A percentile compares a stretch with the other conserved stretches of the same genome.
Evolutionary conservation across 2,329 filamentous ascomycete genomes (phyloP).

Genomic region (Phaeomoniella chlamydospora): DNA sequence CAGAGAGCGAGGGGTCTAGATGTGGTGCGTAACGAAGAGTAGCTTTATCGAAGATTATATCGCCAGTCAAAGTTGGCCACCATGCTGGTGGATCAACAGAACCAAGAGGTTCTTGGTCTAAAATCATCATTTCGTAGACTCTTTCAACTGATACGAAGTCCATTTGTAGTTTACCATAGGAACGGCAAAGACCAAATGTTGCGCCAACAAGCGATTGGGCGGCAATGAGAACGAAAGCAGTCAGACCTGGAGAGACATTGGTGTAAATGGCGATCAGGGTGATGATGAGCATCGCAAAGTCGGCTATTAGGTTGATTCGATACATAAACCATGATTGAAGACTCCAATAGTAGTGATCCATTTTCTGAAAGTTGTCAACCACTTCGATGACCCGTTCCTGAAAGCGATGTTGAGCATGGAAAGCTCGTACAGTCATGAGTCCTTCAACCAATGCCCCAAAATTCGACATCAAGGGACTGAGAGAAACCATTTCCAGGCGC

Average conservation of each 20-base stretch:
- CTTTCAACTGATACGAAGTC: conserved; percentile 84
- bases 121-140: conserved; percentile 64
- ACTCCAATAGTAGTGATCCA: conserved; percentile 93
- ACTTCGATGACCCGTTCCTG: conserved; percentile 66
- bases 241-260: conserved; percentile 60
- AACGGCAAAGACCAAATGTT: conserved; percentile 60
- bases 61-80: conserved; percentile 61
- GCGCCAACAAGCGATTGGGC: conserved; percentile 49
- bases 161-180: conserved; percentile 77
- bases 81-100: conserved; percentile 53
- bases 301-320: conserved; percentile 60
- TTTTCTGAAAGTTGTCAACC: conserved; percentile 80
- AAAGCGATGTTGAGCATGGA: conserved; percentile 64
- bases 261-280: conserved; percentile 62
- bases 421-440: conserved; percentile 72
- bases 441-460: conserved; percentile 80
- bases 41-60: conserved; percentile 62
- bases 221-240: conserved; percentile 69
- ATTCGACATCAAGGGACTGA: conserved; percentile 81
- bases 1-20: conserved; percentile 56
- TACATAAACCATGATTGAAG: conserved; percentile 75
- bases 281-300: conserved; percentile 57
- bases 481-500: conserved; percentile 75
- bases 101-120: conserved; percentile 61
- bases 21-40: conserved; percentile 68